Percentiles rank a stretch among this genome's conserved stretches.
Conservation (phyloP, 192 early-diverging fungal species). For the Podila minutissima region DNA sequence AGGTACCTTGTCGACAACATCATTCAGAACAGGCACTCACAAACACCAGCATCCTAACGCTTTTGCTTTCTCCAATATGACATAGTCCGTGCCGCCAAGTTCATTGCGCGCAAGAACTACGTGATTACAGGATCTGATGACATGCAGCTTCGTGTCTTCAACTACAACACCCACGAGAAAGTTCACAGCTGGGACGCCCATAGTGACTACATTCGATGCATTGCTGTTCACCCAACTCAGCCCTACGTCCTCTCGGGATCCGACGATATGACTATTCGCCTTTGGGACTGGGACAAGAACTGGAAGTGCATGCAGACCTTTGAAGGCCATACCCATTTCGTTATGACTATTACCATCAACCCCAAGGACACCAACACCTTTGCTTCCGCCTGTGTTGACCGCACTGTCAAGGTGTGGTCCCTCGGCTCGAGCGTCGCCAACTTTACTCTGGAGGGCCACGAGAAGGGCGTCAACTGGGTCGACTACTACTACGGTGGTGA, state of each 20-base stretch:
- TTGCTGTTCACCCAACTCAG: constrained; percentile 97
- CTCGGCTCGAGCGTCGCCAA: constrained; percentile 93
- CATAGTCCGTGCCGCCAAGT: constrained; percentile 95
- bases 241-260: constrained; percentile 93
- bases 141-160: constrained; percentile 97
- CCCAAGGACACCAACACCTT: constrained; percentile 99
- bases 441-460: constrained; percentile 96
- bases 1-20: constrained; percentile 51
- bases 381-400: constrained; percentile 95
- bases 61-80: not conserved
- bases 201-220: constrained; percentile 94
- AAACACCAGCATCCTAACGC: not conserved
- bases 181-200: constrained; percentile 96
- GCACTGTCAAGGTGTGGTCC: constrained; percentile 98
- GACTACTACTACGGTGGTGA: constrained; percentile 99
- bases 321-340: constrained; percentile 97
- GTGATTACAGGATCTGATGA: constrained; percentile 97
- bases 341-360: constrained; percentile 97
- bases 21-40: not conserved
- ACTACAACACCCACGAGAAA: constrained; percentile 99
- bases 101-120: constrained; percentile 98
- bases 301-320: constrained; percentile 97
- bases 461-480: constrained; percentile 97
- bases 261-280: constrained; percentile 96
- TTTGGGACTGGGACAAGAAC: constrained; percentile 99